phyloP scores from a whole-genome alignment of 306 rosid genomes.

The Vigna unguiculata region DNA sequence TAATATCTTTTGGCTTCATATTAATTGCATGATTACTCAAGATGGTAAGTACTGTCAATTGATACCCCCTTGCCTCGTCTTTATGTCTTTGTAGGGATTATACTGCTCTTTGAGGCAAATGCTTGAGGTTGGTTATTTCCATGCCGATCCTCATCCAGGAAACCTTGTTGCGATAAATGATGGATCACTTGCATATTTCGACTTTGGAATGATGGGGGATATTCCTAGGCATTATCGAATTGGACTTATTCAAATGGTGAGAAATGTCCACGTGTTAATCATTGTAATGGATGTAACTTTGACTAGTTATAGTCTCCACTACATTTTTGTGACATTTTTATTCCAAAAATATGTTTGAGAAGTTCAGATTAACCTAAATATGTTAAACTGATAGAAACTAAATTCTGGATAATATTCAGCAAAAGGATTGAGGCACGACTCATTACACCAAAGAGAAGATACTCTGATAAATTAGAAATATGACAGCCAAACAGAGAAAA shows the following conservation, averaged over 20 bases:
- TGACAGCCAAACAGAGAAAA: not conserved
- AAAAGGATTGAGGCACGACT: not conserved
- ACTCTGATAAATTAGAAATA: not conserved
- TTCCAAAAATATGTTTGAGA: conserved; percentile 18
- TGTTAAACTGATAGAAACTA: conserved; percentile 20
- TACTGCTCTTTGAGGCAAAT: conserved; percentile 93
- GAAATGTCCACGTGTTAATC: conserved; percentile 42
- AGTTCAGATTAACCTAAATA: conserved; percentile 13
- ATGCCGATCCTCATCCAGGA: conserved; percentile 99
- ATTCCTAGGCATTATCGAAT: conserved; percentile 93
- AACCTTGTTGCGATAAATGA: conserved; percentile 82
- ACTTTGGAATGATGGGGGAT: conserved; percentile 99
- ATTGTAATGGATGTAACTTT: conserved; percentile 26
- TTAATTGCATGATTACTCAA: conserved; percentile 35
- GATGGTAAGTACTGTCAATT: conserved; percentile 12
- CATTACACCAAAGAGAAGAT: not conserved
- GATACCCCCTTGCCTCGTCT: conserved; percentile 35
- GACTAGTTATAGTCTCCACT: conserved; percentile 18
- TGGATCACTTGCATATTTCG: conserved; percentile 91
- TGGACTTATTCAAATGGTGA: conserved; percentile 91
- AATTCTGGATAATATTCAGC: not conserved
- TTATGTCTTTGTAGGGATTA: conserved; percentile 71
- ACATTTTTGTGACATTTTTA: conserved; percentile 17
- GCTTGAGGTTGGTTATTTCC: conserved; percentile 94
- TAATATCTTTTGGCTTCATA: conserved; percentile 25